Evolutionary conservation across 768 basidiomycete genomes (phyloP), one percentile per base, ranked within the genome.

Genomic region (Macrocybe gigantea): DNA sequence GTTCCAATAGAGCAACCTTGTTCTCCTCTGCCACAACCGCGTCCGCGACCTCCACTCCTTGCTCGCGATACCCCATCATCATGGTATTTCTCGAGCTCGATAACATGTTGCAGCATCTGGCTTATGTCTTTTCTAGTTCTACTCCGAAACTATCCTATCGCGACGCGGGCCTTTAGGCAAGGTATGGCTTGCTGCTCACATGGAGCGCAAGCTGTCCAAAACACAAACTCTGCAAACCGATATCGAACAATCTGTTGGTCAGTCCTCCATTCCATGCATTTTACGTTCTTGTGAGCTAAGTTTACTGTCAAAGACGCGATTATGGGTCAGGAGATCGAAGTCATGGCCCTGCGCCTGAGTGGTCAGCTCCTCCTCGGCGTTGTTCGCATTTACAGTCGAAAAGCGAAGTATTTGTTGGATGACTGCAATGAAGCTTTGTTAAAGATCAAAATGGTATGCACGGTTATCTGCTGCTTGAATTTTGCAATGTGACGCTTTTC

Each of bases 181-280:
- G 71, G 93, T 99, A 74, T 99, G 96, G 96, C 85, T 99, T 46
- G 94, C 95, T 37, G 95, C 96, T 1, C 95, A 97, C 75, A 93
- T 95, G 84, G 93, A 97, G 68, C 83, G 92, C 60, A 97, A 97
- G 72, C 83, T 99, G 59, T 93, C 90, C 56, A 99, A 98, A 68
- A 83, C 86, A 29, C 92, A 95, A 64, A 93, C 95, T 1, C 70
- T 96, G 2, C 89, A 93, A 60, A 94, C 94, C 0, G 91, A 96
- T 66, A 96, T 99, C 45, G 92, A 88, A 55, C 83, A 97, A 63
- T 88, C 90, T 47, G 92, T 95, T 56, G 90, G 91, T 85, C 55
- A 55, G 85, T 72, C 36, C 33, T 30, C 31, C 41, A 47, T 36
- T 52, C 12, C 5, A 31, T 7, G 5, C 7, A 12, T 29, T 14